Base-by-base conservation (phyloP, 2,329 filamentous ascomycete genomes). In the Colletotrichum sp. region DNA sequence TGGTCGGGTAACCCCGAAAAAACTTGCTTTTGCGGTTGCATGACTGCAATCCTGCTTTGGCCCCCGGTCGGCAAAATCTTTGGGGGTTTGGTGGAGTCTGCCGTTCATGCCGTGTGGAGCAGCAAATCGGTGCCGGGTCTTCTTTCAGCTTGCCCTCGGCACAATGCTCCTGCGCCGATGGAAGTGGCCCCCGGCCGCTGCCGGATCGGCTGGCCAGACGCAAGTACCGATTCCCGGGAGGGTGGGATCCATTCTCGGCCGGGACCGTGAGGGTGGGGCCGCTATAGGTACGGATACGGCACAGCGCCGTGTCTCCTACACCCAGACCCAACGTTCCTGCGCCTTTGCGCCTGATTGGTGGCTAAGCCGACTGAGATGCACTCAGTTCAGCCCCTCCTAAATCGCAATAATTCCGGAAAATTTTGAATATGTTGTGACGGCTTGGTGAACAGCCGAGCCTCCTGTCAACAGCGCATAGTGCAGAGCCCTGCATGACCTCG, bases 401-500 rank as follows among this genome's bases (percentile, higher is more conserved):
- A 28, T 48, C n/a, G 43, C n/a, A 48, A 1, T 2, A 21, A 48
- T 48, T 48, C 18, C 9, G 5, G 9, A 6, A 12, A 3, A 16
- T 18, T 30, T 3, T 26, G 10, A 21, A 64, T 18, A 0, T 24
- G 34, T 36, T n/a, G 13, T 24, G 24, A 2, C 13, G 14, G 0
- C 34, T 43, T 7, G 9, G 24, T 36, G 6, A 57, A 68, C 1
- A 28, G 30, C 34, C 48, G 36, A 7, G 48, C 36, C n/a, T 70
- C 57, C 28, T 14, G 36, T 64, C 6, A 63, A n/a, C 36, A 36
- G 57, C n/a, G 7, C 68, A 26, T 92, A 89, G 81, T 93, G 91
- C 77, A 93, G 81, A 7, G 90, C 90, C 64, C 80, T 87, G 86
- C 13, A 94, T 87, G 0, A 90, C 88, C 77, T 90, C 86, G 18